Conservation (phyloP, 306 rosid genomes). For the Cucumis hystrix region DNA sequence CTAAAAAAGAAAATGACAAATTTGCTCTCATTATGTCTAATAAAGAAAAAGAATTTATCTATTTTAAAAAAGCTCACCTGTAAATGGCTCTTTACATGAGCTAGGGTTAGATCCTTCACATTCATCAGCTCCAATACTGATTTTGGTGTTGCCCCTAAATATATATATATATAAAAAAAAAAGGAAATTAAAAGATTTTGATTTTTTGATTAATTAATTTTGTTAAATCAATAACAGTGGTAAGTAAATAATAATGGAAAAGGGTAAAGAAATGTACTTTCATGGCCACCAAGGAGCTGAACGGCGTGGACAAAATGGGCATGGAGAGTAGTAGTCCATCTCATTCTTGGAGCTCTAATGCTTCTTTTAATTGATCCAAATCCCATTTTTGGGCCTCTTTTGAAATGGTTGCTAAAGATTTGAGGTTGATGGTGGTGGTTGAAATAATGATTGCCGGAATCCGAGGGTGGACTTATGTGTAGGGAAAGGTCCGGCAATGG, state of each 20-base stretch:
- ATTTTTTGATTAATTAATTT: too few relatives aligned
- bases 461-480: constrained; percentile 56
- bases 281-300: constrained; percentile 93
- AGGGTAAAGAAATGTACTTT: constrained; percentile 25
- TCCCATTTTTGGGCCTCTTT: constrained; percentile 31
- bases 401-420: constrained; percentile 50
- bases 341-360: constrained; percentile 84
- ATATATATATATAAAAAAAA: background rate
- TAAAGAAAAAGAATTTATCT: background rate
- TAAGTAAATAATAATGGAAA: too few relatives aligned
- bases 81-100: constrained; percentile 96
- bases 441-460: background rate
- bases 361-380: constrained; percentile 38
- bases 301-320: constrained; percentile 88
- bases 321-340: constrained; percentile 92
- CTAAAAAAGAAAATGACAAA: background rate
- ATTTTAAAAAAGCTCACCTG: constrained; percentile 42
- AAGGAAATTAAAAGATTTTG: background rate
- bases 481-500: constrained; percentile 60
- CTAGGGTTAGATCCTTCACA: constrained; percentile 91
- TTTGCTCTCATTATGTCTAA: background rate
- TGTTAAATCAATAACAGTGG: too few relatives aligned
- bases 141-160: constrained; percentile 83
- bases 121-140: constrained; percentile 89
- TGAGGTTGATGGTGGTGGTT: constrained; percentile 22